Percentiles rank a stretch among this genome's conserved stretches.
Evolutionary conservation across 345 rosid species (phyloP).

Genomic region (Moricandia arvensis): DNA sequence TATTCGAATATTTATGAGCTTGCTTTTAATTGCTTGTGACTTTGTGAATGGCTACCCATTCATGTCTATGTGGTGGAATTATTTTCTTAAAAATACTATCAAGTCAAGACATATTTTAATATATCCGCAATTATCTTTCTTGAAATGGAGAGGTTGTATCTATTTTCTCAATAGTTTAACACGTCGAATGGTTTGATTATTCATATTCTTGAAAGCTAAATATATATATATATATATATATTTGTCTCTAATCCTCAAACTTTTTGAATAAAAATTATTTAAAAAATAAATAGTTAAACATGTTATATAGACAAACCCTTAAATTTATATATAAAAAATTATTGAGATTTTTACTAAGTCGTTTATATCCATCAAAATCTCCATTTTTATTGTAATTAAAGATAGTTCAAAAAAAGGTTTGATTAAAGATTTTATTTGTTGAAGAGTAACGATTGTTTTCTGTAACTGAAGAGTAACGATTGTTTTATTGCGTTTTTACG

Average conservation of each 20-base stretch:
- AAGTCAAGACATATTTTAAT: neutral
- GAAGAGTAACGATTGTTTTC: neutral
- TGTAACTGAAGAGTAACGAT: neutral
- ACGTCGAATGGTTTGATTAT: neutral
- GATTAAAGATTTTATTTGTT: neutral
- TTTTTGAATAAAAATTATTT: too few relatives aligned
- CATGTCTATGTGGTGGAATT: neutral
- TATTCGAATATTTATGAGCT: constrained; percentile 25
- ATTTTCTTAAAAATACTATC: neutral
- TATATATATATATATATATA: too few relatives aligned
- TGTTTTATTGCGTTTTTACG: neutral
- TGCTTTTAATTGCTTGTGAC: constrained; percentile 10
- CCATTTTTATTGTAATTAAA: too few relatives aligned
- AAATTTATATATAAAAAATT: too few relatives aligned
- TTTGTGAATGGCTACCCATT: constrained; percentile 18
- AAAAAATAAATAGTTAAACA: too few relatives aligned
- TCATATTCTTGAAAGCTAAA: too few relatives aligned
- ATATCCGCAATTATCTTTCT: neutral
- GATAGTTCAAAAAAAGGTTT: too few relatives aligned
- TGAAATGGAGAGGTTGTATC: neutral
- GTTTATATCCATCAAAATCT: too few relatives aligned
- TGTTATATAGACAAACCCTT: too few relatives aligned
- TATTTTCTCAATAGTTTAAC: neutral
- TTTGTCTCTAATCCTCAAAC: too few relatives aligned
- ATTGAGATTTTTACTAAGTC: too few relatives aligned